Base-by-base conservation (phyloP, 2,329 filamentous ascomycete genomes). In the Pezicula carpinea region DNA sequence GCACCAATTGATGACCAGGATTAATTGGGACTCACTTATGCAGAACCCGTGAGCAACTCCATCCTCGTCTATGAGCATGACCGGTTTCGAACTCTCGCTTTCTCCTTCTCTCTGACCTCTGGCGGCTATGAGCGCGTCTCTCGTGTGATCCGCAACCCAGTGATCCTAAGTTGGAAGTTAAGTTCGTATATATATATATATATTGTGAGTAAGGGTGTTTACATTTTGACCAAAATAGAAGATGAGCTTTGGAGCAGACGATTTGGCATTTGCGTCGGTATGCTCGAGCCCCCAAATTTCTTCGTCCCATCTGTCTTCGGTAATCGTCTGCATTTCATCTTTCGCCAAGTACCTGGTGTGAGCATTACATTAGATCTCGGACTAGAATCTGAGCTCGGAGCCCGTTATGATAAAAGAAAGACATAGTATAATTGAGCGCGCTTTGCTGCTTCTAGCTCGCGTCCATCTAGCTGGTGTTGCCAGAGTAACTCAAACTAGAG, bases 21-120 rank as follows among this genome's bases (percentile, higher is more conserved):
- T n/a, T 26, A 2, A n/a, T 15, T 23, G n/a, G 17, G 15, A 67
- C 73, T 66, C 53, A 76, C 74, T 63, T 23, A 77, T 71, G 57
- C 80, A 83, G 63, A 85, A 85, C 0, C 75, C 78, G 64, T 85
- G 82, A 6, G 75, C 76, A 8, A 84, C 62, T 8, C 71, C 67
- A 2, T 70, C 72, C 53, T 80, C 72, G 47, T 83, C 80, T 31
- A 85, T 67, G 29, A 74, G 62, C 42, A 82, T 69, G 47, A 66
- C 68, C 0, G 74, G 73, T 50, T 69, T 65, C 6, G 56, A 61
- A 15, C 43, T 54, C 42, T 65, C 61, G 22, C 63, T 49, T 19
- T 46, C 49, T 22, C 44, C 35, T 54, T 54, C 40, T 59, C 55
- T 48, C 59, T 60, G 61, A 57, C 61, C 49, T 47, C 70, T 64